Percentiles rank a stretch among this genome's conserved stretches.
Evolutionary conservation across 2,329 filamentous ascomycete species (phyloP).

Genomic region (Cladophialophora bantiana): DNA sequence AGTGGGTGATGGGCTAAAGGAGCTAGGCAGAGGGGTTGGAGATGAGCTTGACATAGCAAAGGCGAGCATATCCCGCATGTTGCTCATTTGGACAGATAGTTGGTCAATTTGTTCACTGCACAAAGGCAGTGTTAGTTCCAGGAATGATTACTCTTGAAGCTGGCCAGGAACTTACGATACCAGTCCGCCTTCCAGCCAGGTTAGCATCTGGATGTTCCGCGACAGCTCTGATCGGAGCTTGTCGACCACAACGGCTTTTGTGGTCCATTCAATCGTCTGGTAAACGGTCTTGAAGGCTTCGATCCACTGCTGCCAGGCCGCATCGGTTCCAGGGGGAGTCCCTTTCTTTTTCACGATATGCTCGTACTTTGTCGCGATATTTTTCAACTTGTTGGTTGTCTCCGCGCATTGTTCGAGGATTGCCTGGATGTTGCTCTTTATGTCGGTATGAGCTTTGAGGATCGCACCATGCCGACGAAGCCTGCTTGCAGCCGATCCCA

Average conservation of each 20-base stretch:
- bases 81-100: conserved; percentile 6
- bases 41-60: conserved; percentile 19
- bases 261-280: conserved; percentile 23
- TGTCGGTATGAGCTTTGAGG: conserved; percentile 14
- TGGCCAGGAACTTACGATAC: conserved; percentile 16
- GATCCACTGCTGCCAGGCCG: conserved; percentile 19
- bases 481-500: conserved; percentile 10
- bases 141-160: background rate
- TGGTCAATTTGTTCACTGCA: conserved; percentile 21
- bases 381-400: conserved; percentile 21
- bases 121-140: background rate
- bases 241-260: conserved; percentile 16
- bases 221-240: conserved; percentile 19
- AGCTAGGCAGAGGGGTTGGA: conserved; percentile 12
- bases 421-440: conserved; percentile 21
- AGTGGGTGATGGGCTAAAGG: conserved; percentile 14
- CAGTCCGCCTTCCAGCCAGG: conserved; percentile 15
- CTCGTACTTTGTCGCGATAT: conserved; percentile 22
- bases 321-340: background rate
- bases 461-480: conserved; percentile 23
- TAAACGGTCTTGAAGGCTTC: conserved; percentile 24
- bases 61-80: conserved; percentile 18
- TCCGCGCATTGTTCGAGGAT: conserved; percentile 22
- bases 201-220: conserved; percentile 20
- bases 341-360: conserved; percentile 18